phyloP scores from a whole-genome alignment of 805 yeast genomes.

The Spathaspora girioi region DNA sequence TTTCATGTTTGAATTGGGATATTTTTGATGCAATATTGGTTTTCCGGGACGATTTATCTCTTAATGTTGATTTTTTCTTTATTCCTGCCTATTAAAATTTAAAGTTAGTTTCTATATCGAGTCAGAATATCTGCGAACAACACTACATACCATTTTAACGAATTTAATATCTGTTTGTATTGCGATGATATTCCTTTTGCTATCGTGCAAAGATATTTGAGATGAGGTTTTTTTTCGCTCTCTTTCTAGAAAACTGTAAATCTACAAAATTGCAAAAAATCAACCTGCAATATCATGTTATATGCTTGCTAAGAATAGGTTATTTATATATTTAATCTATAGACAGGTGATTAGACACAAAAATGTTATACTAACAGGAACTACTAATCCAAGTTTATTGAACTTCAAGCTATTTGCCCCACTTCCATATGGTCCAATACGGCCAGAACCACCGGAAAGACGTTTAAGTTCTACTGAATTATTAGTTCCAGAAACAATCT shows the following conservation, averaged over 20 bases:
- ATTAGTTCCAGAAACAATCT: too few species aligned
- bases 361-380: too few species aligned
- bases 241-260: not conserved
- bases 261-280: not conserved
- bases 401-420: not conserved
- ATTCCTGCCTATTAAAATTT: conserved; percentile 19
- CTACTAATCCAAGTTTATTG: too few species aligned
- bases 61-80: conserved; percentile 32
- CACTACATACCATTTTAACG: not conserved
- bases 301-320: too few species aligned
- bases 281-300: not conserved
- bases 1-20: conserved; percentile 20
- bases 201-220: not conserved
- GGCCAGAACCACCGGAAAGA: too few species aligned
- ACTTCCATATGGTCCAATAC: not conserved
- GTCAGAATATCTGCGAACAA: not conserved
- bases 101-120: not conserved
- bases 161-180: not conserved
- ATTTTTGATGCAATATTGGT: conserved; percentile 22
- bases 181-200: not conserved
- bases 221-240: not conserved
- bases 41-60: conserved; percentile 26
- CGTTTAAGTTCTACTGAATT: too few species aligned
- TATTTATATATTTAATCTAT: not conserved
- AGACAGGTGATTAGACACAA: not conserved